Base-by-base conservation (phyloP, 1,284 basidiomycete species). In the Cryptococcus hybrid region DNA sequence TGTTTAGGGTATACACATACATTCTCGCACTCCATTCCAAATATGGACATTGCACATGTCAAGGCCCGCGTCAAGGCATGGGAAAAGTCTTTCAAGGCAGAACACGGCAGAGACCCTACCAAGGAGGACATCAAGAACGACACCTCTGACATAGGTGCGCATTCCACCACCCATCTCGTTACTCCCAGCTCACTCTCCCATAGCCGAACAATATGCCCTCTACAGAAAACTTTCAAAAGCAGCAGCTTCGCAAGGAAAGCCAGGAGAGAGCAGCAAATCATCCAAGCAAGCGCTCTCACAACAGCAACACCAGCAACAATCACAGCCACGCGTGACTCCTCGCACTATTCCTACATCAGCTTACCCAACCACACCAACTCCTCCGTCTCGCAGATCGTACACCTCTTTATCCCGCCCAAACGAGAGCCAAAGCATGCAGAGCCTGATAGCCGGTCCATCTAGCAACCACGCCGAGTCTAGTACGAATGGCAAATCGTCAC, bases 61-160 rank as follows among this genome's bases (percentile, higher is more conserved):
- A 86, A 86, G 40, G 81, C 87, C 54, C 84, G 89, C 64, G 87
- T 94, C 65, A 93, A 93, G 74, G 62, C 81, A 39, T 94, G 90
- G 88, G 91, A 93, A 70, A 86, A 86, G 64, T 79, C 80, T 5
- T 94, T 93, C 77, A 85, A 82, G 60, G 76, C 81, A 0, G 68
- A 73, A 3, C 77, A 90, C 72, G 83, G 82, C 39, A 82, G 85
- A 62, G 82, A 85, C 42, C 88, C 91, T 0, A 84, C 85, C 8
- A 80, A 90, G 35, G 83, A 90, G 40, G 91, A 93, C 70, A 91
- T 93, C 65, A 89, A 84, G 71, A 77, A 80, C 37, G 81, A 84
- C 54, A 83, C 85, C 34, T 45, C 60, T 15, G 72, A 77, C 56
- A 88, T 93, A 61, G 88, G 91, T 92, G 63, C 64, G 85, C 30